Percentiles rank a stretch among this genome's conserved stretches.
Conservation (phyloP, 2,329 filamentous ascomycete genomes). For the Elsinoe fawcettii region DNA sequence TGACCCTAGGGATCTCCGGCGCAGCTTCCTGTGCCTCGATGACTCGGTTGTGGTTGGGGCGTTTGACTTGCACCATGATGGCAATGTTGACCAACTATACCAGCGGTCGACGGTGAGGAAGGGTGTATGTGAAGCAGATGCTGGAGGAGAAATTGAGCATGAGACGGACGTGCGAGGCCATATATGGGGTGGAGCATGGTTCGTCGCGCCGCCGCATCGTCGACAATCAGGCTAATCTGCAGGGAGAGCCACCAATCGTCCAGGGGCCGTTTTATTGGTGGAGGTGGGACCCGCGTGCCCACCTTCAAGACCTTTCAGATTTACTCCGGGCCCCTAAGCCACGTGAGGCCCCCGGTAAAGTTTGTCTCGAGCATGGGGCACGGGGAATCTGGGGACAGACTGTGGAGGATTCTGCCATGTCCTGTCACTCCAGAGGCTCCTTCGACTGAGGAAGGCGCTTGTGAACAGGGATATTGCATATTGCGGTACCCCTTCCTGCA, state of each 20-base stretch:
- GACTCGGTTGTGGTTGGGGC: background rate
- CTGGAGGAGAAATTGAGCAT: background rate
- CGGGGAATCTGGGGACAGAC: constrained; percentile 2
- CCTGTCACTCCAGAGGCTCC: background rate
- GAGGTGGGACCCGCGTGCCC: background rate
- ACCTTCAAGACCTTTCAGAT: background rate
- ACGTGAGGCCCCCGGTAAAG: constrained; percentile 2
- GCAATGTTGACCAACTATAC: constrained; percentile 1
- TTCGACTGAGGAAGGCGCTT: background rate
- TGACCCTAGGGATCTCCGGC: constrained; percentile 25
- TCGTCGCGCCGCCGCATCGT: background rate
- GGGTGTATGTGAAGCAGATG: background rate
- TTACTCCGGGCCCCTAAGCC: background rate
- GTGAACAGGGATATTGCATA: background rate
- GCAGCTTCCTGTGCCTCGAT: constrained; percentile 1
- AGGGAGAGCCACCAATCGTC: too few relatives aligned
- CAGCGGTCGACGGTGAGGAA: background rate
- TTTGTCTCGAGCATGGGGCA: background rate
- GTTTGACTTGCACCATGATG: background rate
- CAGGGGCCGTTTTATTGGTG: background rate
- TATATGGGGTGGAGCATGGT: background rate
- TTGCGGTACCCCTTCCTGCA: background rate
- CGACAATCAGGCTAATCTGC: background rate
- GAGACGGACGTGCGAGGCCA: background rate
- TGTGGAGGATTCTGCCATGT: background rate